phyloP scores from a whole-genome alignment of 2,329 filamentous ascomycete genomes.

The Fusarium ambrosium region DNA sequence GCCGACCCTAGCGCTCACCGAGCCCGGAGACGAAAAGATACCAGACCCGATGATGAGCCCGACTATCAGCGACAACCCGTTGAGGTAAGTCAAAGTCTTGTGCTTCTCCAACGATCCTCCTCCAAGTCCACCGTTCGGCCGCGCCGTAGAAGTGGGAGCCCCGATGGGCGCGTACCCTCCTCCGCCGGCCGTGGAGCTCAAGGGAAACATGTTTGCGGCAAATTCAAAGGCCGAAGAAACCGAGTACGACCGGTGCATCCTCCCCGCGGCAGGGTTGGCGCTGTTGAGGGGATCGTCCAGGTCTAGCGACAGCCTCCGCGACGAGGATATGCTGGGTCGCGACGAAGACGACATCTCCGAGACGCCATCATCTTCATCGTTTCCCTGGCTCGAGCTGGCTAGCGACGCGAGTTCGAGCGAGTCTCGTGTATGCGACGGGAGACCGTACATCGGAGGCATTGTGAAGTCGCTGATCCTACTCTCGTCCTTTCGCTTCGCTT shows the following conservation, averaged over 20 bases:
- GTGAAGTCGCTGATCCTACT: slow-evolving; percentile 1
- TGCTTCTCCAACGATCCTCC: slow-evolving; percentile 91
- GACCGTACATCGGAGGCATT: slow-evolving; percentile 58
- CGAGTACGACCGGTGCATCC: slow-evolving; percentile 80
- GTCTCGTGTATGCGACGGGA: slow-evolving; percentile 75
- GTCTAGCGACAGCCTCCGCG: slow-evolving; percentile 84
- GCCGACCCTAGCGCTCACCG: slow-evolving; percentile 91
- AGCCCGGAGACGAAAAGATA: slow-evolving; percentile 94
- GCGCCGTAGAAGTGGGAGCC: slow-evolving; percentile 72
- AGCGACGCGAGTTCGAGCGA: slow-evolving; percentile 96
- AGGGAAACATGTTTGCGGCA: slow-evolving; percentile 89
- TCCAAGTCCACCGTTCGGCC: slow-evolving; percentile 66
- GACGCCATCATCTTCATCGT: slow-evolving; percentile 69
- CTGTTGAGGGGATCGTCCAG: slow-evolving; percentile 83
- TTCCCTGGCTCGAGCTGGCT: slow-evolving; percentile 78
- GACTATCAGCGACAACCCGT: slow-evolving; percentile 90
- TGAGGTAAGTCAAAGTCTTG: slow-evolving; percentile 95
- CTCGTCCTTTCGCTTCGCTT: slow-evolving; percentile 1
- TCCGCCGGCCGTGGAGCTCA: slow-evolving; percentile 82
- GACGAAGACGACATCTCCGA: slow-evolving; percentile 75
- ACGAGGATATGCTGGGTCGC: slow-evolving; percentile 90
- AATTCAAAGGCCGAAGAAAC: slow-evolving; percentile 96
- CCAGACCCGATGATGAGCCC: slow-evolving; percentile 96
- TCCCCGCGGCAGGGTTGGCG: slow-evolving; percentile 65
- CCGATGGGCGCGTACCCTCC: slow-evolving; percentile 88